These are phyloP conservation scores for Hericium erinaceus DNA, from an alignment of 768 basidiomycete genomes.

Conservation along the genomic window DNA sequence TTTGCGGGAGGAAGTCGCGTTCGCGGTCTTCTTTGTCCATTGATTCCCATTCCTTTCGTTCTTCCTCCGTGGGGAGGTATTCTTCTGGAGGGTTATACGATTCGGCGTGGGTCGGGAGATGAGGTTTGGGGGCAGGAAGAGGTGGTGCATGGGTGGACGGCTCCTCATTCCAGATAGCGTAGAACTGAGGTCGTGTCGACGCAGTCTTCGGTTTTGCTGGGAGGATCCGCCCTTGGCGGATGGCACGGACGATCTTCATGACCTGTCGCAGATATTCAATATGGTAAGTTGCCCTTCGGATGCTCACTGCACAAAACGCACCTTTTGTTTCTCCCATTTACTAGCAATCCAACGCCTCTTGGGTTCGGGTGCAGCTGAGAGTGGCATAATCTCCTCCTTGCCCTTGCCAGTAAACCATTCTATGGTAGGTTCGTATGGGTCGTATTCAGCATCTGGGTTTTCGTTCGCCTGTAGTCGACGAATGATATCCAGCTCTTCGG, in stretches of 20 bases:
- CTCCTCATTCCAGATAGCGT: constrained; percentile 85
- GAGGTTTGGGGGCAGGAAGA: constrained; percentile 85
- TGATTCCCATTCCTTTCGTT: constrained; percentile 75
- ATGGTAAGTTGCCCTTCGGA: neutral
- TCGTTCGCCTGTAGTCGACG: constrained; percentile 83
- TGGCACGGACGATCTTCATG: constrained; percentile 99
- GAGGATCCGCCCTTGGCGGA: constrained; percentile 89
- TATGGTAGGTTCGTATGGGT: constrained; percentile 88
- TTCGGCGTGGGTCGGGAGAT: constrained; percentile 87
- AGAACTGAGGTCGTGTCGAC: constrained; percentile 58
- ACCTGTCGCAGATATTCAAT: constrained; percentile 39
- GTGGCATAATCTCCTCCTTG: constrained; percentile 89
- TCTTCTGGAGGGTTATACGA: constrained; percentile 98
- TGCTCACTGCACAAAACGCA: constrained; percentile 18
- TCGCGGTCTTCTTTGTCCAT: constrained; percentile 85
- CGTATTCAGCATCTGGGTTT: constrained; percentile 81
- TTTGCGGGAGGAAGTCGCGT: constrained; percentile 80
- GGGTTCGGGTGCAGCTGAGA: constrained; percentile 86
- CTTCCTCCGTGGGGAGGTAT: constrained; percentile 80
- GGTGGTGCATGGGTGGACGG: constrained; percentile 76
- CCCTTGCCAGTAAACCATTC: constrained; percentile 98
- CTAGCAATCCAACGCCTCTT: constrained; percentile 95
- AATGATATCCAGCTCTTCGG: constrained; percentile 93
- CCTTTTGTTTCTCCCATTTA: constrained; percentile 99
- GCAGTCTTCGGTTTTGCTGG: constrained; percentile 81